Evolutionary conservation across 352 stramenopile genomes (phyloP).

Genomic region (Pythium periplocum): DNA sequence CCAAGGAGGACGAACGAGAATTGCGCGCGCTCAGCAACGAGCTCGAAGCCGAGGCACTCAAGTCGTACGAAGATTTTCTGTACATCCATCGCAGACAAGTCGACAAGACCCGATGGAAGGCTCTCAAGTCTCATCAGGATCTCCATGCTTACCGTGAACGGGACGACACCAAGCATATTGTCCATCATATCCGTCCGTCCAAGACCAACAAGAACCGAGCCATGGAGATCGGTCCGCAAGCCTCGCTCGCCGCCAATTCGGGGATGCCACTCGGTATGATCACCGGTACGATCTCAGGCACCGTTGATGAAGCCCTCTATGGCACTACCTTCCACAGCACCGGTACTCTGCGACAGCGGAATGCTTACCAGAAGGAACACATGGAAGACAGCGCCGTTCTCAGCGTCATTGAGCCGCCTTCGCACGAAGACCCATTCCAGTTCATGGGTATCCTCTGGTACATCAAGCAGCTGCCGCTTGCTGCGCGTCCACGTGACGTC

Average conservation of each 20-base stretch:
- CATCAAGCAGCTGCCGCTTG: constrained; percentile 13
- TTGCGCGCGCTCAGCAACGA: constrained; percentile 22
- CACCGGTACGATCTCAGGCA: constrained; percentile 29
- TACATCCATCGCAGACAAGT: constrained; percentile 19
- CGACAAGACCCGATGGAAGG: constrained; percentile 34
- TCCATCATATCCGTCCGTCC: constrained; percentile 1
- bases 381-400: constrained; percentile 24
- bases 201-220: background rate
- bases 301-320: constrained; percentile 51
- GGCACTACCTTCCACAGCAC: constrained; percentile 36
- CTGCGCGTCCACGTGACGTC: constrained; percentile 42
- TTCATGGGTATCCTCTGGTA: constrained; percentile 30
- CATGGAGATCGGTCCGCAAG: constrained; percentile 38
- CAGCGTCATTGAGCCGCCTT: constrained; percentile 16
- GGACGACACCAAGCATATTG: background rate
- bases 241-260: constrained; percentile 34
- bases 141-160: constrained; percentile 33
- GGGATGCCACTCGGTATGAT: constrained; percentile 24
- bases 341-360: constrained; percentile 23
- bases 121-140: constrained; percentile 26
- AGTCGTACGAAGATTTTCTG: constrained; percentile 35
- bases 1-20: constrained; percentile 23
- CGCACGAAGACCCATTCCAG: constrained; percentile 25
- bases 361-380: constrained; percentile 25
- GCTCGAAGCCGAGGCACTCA: constrained; percentile 23